phyloP scores from a whole-genome alignment of 2,329 filamentous ascomycete species.

The Paraphaeosphaeria sporulosa region DNA sequence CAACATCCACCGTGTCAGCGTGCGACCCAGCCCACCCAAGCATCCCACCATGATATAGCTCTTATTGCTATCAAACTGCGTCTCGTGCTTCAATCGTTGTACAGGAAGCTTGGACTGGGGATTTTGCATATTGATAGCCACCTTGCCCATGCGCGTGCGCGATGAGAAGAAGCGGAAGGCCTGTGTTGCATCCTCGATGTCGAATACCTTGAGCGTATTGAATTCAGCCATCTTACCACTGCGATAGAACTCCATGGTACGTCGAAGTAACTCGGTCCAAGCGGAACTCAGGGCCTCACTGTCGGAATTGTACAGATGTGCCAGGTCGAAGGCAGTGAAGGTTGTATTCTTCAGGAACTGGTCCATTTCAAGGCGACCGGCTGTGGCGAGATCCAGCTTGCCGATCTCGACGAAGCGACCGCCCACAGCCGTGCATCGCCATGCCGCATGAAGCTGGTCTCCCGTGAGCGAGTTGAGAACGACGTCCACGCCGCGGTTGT shows the following conservation, averaged over 20 bases:
- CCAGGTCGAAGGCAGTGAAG: slow-evolving; percentile 23
- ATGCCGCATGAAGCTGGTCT: slow-evolving; percentile 40
- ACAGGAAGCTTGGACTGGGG: not conserved
- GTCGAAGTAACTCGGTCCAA: slow-evolving; percentile 2
- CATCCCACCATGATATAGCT: slow-evolving; percentile 8
- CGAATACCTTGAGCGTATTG: slow-evolving; percentile 6
- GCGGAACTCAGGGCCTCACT: not conserved
- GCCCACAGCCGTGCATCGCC: slow-evolving; percentile 49
- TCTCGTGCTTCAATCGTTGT: not conserved
- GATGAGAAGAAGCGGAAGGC: slow-evolving; percentile 7
- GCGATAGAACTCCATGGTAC: slow-evolving; percentile 1
- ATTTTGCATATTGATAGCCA: slow-evolving; percentile 2
- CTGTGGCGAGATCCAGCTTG: slow-evolving; percentile 20
- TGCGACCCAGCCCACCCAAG: slow-evolving; percentile 5
- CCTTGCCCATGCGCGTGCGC: not conserved
- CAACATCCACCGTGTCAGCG: slow-evolving; percentile 15
- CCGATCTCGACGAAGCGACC: slow-evolving; percentile 34
- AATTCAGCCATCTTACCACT: not conserved
- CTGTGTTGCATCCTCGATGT: slow-evolving; percentile 1
- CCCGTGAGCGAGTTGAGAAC: slow-evolving; percentile 40
- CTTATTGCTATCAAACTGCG: not conserved
- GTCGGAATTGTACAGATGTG: slow-evolving; percentile 10
- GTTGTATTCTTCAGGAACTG: slow-evolving; percentile 16
- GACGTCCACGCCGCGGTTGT: slow-evolving; percentile 43
- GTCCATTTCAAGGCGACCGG: slow-evolving; percentile 20